Evolutionary conservation across 768 basidiomycete genomes (phyloP).

Genomic region (Podaxis pistillaris): DNA sequence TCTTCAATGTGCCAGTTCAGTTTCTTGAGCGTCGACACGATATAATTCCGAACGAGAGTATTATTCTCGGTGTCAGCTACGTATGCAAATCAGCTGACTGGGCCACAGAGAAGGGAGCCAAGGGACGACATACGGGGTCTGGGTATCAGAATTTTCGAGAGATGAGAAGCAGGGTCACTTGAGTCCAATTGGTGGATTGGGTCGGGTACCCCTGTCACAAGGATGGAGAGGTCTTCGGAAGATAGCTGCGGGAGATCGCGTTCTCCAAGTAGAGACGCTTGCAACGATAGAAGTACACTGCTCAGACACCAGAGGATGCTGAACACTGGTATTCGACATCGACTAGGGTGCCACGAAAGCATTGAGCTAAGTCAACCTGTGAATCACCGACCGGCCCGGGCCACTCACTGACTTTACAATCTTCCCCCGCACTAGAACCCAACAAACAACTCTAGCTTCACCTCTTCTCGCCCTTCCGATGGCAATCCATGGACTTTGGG

Average conservation of each 20-base stretch:
- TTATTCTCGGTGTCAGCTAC: conserved; percentile 73
- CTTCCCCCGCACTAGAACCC: background rate
- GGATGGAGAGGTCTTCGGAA: conserved; percentile 43
- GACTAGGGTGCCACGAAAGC: conserved; percentile 13
- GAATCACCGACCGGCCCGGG: background rate
- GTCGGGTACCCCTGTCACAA: conserved; percentile 53
- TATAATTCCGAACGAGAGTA: conserved; percentile 80
- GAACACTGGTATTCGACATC: conserved; percentile 14
- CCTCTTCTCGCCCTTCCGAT: conserved; percentile 32
- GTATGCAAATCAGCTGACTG: conserved; percentile 3
- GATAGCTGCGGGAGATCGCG: conserved; percentile 47
- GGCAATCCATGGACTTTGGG: conserved; percentile 84
- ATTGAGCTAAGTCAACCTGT: conserved; percentile 7
- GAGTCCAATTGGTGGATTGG: conserved; percentile 69
- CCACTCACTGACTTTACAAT: background rate
- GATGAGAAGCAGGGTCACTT: conserved; percentile 61
- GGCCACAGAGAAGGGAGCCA: conserved; percentile 8
- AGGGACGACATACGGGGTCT: conserved; percentile 56
- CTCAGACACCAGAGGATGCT: conserved; percentile 22
- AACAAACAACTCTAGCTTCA: background rate
- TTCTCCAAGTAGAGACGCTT: conserved; percentile 38
- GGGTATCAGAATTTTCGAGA: conserved; percentile 86
- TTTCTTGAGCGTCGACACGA: conserved; percentile 64
- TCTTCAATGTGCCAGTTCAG: conserved; percentile 88
- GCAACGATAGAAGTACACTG: conserved; percentile 28